Evolutionary conservation across 2,329 filamentous ascomycete species (phyloP).

Genomic region (Clathrospora elynae): DNA sequence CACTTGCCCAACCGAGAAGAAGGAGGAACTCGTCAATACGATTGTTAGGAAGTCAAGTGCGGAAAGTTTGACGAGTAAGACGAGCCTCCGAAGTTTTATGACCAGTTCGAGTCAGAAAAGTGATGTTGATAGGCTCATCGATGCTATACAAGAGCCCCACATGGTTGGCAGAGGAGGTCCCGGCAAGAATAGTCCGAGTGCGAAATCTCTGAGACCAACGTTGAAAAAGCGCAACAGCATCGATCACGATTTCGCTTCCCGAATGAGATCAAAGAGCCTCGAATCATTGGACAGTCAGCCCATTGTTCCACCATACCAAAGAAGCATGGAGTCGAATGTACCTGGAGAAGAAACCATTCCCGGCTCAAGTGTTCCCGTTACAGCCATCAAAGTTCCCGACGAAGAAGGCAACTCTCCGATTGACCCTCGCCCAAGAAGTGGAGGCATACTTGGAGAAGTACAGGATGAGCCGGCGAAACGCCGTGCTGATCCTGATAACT

Average conservation of each 20-base stretch:
- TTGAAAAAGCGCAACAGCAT: constrained; percentile 38
- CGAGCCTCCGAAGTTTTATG: constrained; percentile 54
- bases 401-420: constrained; percentile 32
- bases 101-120: constrained; percentile 59
- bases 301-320: constrained; percentile 34
- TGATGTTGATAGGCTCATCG: constrained; percentile 72
- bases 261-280: constrained; percentile 34
- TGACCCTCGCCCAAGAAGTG: constrained; percentile 16
- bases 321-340: constrained; percentile 52
- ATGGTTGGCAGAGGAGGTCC: constrained; percentile 29
- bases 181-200: constrained; percentile 26
- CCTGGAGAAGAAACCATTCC: constrained; percentile 49
- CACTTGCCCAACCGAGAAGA: constrained; percentile 19
- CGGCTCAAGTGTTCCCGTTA: constrained; percentile 52
- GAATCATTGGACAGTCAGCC: constrained; percentile 22
- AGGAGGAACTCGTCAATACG: background rate
- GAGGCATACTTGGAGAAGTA: constrained; percentile 40
- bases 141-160: constrained; percentile 69
- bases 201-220: constrained; percentile 30
- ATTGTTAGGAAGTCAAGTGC: constrained; percentile 41
- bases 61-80: constrained; percentile 57
- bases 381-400: constrained; percentile 55
- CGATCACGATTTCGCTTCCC: constrained; percentile 15
- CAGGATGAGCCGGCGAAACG: constrained; percentile 22
- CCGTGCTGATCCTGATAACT: constrained; percentile 13